A percentile compares a stretch with the other conserved stretches of the same genome.
Conservation (phyloP, 768 basidiomycete genomes). For the Auriculariales sp. region DNA sequence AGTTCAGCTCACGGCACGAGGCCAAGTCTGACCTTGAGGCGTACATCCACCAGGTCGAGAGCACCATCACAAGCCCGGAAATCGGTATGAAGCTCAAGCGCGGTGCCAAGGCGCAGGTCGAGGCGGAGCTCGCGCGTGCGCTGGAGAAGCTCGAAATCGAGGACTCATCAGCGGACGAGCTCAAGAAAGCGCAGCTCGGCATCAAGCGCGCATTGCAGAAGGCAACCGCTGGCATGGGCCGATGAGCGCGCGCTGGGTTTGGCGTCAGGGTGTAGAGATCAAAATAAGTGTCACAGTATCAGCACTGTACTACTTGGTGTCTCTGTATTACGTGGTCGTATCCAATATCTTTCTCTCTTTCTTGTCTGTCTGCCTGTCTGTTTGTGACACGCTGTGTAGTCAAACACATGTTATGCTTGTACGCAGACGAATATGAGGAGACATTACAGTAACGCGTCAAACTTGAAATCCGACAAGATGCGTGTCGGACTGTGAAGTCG, state of each 20-base stretch:
- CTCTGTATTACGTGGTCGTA: too few relatives aligned
- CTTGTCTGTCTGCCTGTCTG: too few relatives aligned
- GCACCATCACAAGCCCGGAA: slow-evolving; percentile 90
- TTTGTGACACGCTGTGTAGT: too few relatives aligned
- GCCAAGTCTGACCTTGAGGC: slow-evolving; percentile 97
- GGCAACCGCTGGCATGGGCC: slow-evolving; percentile 71
- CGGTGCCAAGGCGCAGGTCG: slow-evolving; percentile 86
- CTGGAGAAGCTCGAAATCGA: slow-evolving; percentile 98
- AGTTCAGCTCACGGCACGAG: slow-evolving; percentile 95
- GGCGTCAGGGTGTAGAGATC: too few relatives aligned
- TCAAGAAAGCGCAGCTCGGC: slow-evolving; percentile 87
- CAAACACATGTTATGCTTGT: too few relatives aligned
- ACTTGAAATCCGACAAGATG: too few relatives aligned
- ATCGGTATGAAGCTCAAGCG: slow-evolving; percentile 99
- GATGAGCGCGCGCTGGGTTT: slow-evolving; percentile 31
- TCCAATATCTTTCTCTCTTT: too few relatives aligned
- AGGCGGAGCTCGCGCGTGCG: slow-evolving; percentile 94
- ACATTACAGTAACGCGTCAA: too few relatives aligned
- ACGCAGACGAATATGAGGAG: too few relatives aligned
- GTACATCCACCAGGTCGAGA: slow-evolving; percentile 93
- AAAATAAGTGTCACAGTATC: too few relatives aligned
- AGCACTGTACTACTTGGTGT: too few relatives aligned
- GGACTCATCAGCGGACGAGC: slow-evolving; percentile 83
- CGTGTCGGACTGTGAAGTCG: too few relatives aligned
- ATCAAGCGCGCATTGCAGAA: slow-evolving; percentile 98